These are phyloP conservation scores for Pseudogymnoascus verrucosus DNA, from an alignment of 2,329 filamentous ascomycete species.

Conservation along the genomic window DNA sequence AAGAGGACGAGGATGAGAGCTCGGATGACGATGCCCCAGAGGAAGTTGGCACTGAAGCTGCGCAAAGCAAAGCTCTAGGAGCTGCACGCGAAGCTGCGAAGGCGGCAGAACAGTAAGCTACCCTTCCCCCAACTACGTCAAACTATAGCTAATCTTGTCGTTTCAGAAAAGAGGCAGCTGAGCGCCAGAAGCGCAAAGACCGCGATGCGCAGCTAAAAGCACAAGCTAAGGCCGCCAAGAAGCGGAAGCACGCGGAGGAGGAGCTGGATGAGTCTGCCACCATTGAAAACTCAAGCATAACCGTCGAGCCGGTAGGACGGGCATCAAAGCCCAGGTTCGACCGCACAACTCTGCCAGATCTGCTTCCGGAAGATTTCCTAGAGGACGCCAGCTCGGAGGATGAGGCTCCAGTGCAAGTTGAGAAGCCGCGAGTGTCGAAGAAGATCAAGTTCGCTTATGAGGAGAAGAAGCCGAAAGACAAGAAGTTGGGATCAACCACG, in stretches of 20 bases:
- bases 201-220: conserved; percentile 20
- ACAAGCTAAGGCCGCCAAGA: conserved; percentile 21
- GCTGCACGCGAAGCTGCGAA: conserved; percentile 22
- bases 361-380: conserved; percentile 25
- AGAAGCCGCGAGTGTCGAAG: conserved; percentile 15
- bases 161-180: conserved; percentile 19
- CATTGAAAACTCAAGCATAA: neutral
- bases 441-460: conserved; percentile 23
- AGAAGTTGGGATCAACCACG: conserved; percentile 22
- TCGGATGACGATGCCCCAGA: conserved; percentile 27
- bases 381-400: conserved; percentile 20
- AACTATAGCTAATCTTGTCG: conserved; percentile 10
- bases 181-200: conserved; percentile 25
- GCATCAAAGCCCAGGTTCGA: conserved; percentile 2
- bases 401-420: neutral
- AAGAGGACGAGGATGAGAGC: neutral
- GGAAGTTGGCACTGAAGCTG: conserved; percentile 21
- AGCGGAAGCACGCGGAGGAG: conserved; percentile 17
- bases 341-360: conserved; percentile 18
- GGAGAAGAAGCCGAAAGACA: conserved; percentile 24
- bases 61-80: conserved; percentile 16
- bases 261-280: neutral
- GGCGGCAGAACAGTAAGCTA: conserved; percentile 22
- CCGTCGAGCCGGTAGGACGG: neutral
- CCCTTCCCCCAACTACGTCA: neutral